These are phyloP conservation scores for Tricholoma bakamatsutake DNA, from an alignment of 768 basidiomycete genomes.

Conservation along the genomic window DNA sequence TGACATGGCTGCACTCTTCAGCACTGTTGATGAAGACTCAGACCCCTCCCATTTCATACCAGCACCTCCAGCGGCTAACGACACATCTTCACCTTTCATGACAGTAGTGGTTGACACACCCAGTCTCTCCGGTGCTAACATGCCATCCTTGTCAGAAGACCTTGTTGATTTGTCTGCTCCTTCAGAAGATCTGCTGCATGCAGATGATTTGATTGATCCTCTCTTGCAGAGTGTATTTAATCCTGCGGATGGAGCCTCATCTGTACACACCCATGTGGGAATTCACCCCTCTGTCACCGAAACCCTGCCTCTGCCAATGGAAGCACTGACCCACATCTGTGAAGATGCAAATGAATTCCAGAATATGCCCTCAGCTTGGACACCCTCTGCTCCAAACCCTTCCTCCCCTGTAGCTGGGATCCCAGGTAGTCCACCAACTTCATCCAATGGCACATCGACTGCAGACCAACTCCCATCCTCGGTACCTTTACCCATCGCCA, in stretches of 20 bases:
- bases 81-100: neutral
- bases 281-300: neutral
- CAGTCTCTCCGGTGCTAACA: neutral
- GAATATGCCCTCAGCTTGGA: neutral
- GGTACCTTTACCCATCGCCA: neutral
- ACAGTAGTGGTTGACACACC: neutral
- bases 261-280: neutral
- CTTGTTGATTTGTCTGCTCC: neutral
- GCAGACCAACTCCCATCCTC: neutral
- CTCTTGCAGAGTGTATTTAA: neutral
- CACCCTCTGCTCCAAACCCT: neutral
- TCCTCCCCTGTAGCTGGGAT: neutral
- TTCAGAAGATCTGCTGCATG: neutral
- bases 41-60: neutral
- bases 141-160: neutral
- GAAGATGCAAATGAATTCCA: neutral
- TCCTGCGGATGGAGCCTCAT: neutral
- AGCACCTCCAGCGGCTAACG: neutral
- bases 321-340: neutral
- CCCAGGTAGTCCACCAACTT: neutral
- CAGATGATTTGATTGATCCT: neutral
- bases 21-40: neutral
- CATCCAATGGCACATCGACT: neutral
- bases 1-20: neutral
- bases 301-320: neutral